Base-by-base conservation (phyloP, 2,329 filamentous ascomycete species). In the Fusarium sp. region DNA sequence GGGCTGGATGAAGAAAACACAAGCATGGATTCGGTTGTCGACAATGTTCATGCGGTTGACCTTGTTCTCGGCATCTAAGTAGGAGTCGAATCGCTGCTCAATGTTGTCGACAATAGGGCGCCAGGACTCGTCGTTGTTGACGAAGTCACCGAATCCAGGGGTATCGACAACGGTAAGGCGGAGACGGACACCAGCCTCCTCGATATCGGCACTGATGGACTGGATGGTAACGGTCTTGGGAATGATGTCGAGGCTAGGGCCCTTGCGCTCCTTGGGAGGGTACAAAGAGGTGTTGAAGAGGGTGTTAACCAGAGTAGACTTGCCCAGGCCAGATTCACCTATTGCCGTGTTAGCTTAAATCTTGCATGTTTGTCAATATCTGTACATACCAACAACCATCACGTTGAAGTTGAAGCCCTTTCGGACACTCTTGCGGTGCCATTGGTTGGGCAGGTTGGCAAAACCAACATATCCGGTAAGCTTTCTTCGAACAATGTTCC, bases 361-460 rank as follows among this genome's bases (percentile, higher is more conserved):
- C 9, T 33, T 4, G 14, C n/a, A 22, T 10, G 3, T 18, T 38
- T 22, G 18, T 20, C 22, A 13, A 28, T 14, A 10, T 40, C 3
- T 36, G 11, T 11, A 60, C 95, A 79, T 87, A 98, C 96, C 96
- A 84, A 99, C 96, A 83, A 99, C 96, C 96, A 99, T 99, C 75
- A 99, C 96, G 81, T 99, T 99, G 88, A 99, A 99, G 89, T 98
- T 99, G 90, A 99, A 99, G 68, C 96, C 96, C 85, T 99, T 99
- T 80, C 96, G 94, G 78, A 99, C 96, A 90, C 95, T 98, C 92
- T 99, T 99, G 83, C 96, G 95, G 87, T 99, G 96, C 96, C 96
- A 99, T 85, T 99, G 96, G 86, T 99, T 99, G 71, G 96, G 96
- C 80, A 99, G 85, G 82, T 99, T 99, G 82, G 96, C 96, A 79